phyloP scores from a whole-genome alignment of 345 rosid species.

The Acer yangbiense region DNA sequence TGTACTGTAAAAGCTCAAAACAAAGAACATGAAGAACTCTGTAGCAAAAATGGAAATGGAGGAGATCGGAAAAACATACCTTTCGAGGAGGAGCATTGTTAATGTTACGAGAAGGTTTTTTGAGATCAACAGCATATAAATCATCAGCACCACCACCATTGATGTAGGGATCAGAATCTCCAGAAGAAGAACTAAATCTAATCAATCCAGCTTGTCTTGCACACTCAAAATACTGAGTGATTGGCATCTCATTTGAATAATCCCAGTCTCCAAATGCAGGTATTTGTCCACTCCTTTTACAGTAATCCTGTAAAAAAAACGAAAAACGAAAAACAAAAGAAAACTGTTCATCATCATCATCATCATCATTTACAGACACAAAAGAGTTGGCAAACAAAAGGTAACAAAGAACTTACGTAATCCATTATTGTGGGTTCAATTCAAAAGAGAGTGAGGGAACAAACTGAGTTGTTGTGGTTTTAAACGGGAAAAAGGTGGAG shows the following conservation, averaged over 20 bases:
- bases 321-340: neutral
- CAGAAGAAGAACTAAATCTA: conserved; percentile 64
- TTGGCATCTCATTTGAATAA: conserved; percentile 74
- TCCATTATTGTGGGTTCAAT: conserved; percentile 16
- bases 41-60: too few relatives aligned
- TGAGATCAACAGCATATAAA: conserved; percentile 35
- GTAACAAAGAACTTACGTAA: conserved; percentile 16
- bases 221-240: conserved; percentile 89
- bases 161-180: conserved; percentile 47
- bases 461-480: neutral
- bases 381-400: neutral
- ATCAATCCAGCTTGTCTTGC: conserved; percentile 91
- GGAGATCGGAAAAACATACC: conserved; percentile 25
- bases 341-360: neutral
- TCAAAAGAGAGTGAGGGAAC: neutral
- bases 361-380: neutral
- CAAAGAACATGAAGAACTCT: too few relatives aligned
- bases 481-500: neutral
- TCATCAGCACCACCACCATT: conserved; percentile 12
- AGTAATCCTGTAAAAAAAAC: conserved; percentile 25
- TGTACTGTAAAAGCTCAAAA: too few relatives aligned
- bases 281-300: conserved; percentile 77
- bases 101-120: conserved; percentile 22
- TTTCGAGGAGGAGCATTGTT: conserved; percentile 32
- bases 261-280: conserved; percentile 97